Percentiles rank a stretch among this genome's conserved stretches.
These are phyloP conservation scores for Fusarium sp. DNA, from an alignment of 2,329 filamentous ascomycete species.

Conservation along the genomic window DNA sequence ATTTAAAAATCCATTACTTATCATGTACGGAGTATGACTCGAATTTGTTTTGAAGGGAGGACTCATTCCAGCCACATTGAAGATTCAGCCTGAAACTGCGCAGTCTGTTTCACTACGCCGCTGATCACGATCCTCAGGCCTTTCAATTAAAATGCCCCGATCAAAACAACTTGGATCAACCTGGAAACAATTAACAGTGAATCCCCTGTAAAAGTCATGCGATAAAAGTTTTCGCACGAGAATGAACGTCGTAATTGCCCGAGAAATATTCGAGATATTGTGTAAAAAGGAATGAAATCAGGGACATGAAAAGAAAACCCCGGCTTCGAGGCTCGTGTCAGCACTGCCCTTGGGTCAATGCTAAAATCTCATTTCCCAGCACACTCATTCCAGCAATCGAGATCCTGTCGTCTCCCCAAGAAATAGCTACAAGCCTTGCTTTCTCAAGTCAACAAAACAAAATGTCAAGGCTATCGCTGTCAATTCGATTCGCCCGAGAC, in stretches of 20 bases:
- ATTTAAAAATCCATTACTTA: background rate
- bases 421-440: background rate
- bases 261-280: conserved; percentile 2
- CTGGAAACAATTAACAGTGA: background rate
- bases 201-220: background rate
- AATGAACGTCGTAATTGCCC: background rate
- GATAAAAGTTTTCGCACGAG: background rate
- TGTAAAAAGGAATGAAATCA: background rate
- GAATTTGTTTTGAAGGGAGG: background rate
- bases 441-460: background rate
- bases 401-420: background rate
- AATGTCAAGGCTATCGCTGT: background rate
- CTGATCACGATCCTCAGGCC: background rate
- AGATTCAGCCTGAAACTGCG: conserved; percentile 11
- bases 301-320: background rate
- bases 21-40: background rate
- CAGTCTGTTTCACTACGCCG: background rate
- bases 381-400: conserved; percentile 22
- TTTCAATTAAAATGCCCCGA: background rate
- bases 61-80: conserved; percentile 1
- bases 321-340: background rate
- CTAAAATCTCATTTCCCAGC: background rate
- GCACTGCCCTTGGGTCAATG: background rate
- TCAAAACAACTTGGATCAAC: background rate
- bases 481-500: background rate